Evolutionary conservation across 2,329 filamentous ascomycete species (phyloP).

Genomic region (Pleoardoris graminearum): DNA sequence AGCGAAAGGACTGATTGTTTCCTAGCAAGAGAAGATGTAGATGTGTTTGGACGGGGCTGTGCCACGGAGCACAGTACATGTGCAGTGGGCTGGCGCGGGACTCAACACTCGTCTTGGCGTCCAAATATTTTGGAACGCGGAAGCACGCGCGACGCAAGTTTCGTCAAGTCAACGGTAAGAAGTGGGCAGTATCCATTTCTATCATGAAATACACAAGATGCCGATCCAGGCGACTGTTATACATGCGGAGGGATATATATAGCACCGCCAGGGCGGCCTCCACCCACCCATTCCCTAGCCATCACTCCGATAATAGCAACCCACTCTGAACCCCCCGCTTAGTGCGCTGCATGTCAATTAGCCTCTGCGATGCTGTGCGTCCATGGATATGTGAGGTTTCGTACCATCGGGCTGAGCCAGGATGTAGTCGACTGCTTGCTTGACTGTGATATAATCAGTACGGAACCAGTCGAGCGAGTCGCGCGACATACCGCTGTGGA

Average conservation of each 20-base stretch:
- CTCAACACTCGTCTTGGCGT: conserved; percentile 4
- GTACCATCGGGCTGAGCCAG: conserved; percentile 87
- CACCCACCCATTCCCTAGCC: conserved; percentile 35
- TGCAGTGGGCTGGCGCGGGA: neutral
- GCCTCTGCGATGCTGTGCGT: conserved; percentile 7
- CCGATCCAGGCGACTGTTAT: conserved; percentile 43
- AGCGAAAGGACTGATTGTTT: conserved; percentile 19
- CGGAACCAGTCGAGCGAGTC: neutral
- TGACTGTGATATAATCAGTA: conserved; percentile 63
- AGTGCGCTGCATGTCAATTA: conserved; percentile 41
- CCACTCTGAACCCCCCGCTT: conserved; percentile 21
- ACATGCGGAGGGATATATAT: conserved; percentile 43
- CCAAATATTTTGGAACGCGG: conserved; percentile 2
- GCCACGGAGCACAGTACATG: conserved; percentile 5
- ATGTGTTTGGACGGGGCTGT: conserved; percentile 24
- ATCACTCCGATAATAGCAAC: conserved; percentile 26
- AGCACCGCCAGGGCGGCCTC: conserved; percentile 37
- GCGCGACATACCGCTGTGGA: conserved; percentile 79
- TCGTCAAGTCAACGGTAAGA: conserved; percentile 11
- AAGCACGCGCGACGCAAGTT: neutral
- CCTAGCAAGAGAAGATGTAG: conserved; percentile 22
- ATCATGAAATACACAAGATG: conserved; percentile 40
- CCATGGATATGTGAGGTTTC: conserved; percentile 41
- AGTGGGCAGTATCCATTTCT: conserved; percentile 40
- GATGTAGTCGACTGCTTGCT: conserved; percentile 95